Percentiles rank a stretch among this genome's conserved stretches.
Evolutionary conservation across 1,284 basidiomycete genomes (phyloP).

Genomic region (Porodaedalea pini): DNA sequence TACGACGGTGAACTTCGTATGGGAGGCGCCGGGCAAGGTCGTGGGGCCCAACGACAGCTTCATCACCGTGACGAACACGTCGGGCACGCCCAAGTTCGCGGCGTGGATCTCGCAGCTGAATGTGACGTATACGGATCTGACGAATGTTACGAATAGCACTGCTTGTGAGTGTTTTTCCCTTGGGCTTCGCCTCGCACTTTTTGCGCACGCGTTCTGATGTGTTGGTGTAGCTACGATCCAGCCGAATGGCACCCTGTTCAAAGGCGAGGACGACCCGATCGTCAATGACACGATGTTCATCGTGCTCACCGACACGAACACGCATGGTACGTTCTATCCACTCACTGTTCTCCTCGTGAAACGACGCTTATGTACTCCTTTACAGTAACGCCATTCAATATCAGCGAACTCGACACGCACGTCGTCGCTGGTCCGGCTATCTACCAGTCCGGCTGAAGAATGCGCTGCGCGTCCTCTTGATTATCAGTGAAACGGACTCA

Average conservation of each 20-base stretch:
- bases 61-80: conserved; percentile 46
- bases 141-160: conserved; percentile 40
- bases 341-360: not conserved
- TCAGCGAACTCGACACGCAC: conserved; percentile 49
- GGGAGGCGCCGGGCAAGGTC: conserved; percentile 53
- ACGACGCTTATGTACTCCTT: not conserved
- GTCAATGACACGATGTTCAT: conserved; percentile 59
- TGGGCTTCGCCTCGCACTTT: not conserved
- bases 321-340: conserved; percentile 25
- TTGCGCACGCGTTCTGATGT: not conserved
- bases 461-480: not conserved
- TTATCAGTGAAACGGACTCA: too few relatives aligned
- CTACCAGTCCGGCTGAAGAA: conserved; percentile 42
- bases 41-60: conserved; percentile 51
- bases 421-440: conserved; percentile 57
- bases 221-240: conserved; percentile 39
- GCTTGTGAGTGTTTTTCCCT: conserved; percentile 27
- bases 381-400: conserved; percentile 56
- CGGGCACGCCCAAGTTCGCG: conserved; percentile 32
- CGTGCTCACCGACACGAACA: conserved; percentile 47
- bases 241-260: conserved; percentile 45
- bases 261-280: conserved; percentile 30
- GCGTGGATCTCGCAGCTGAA: conserved; percentile 62
- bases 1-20: conserved; percentile 45
- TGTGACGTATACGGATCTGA: conserved; percentile 55